A percentile compares a stretch with the other conserved stretches of the same genome.
Conservation (phyloP, 306 rosid species). For the Ochetophila trinervis region DNA sequence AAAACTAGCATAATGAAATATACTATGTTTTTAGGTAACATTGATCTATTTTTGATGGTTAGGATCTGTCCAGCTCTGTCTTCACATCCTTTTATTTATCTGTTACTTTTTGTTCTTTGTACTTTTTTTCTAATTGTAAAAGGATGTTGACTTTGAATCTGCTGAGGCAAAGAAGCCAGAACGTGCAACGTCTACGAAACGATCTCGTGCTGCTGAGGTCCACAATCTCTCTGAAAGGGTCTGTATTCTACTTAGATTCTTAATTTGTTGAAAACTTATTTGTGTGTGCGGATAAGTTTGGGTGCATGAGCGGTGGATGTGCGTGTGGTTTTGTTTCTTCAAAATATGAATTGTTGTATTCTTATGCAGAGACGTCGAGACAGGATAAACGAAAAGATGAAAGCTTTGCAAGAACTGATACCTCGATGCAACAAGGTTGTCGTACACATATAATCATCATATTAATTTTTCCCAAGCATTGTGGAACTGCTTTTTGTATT, state of each 20-base stretch:
- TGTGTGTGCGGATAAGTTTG: not conserved
- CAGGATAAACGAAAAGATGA: conserved; percentile 88
- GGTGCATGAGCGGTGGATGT: too few relatives aligned
- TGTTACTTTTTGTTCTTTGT: not conserved
- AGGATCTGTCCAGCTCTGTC: not conserved
- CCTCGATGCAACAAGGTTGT: conserved; percentile 82
- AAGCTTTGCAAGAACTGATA: conserved; percentile 76
- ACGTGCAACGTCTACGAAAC: conserved; percentile 57
- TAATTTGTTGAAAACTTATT: not conserved
- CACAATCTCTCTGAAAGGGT: conserved; percentile 97
- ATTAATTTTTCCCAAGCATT: not conserved
- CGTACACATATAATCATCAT: not conserved
- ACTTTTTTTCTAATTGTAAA: conserved; percentile 7
- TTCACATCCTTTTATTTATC: not conserved
- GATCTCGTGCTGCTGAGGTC: conserved; percentile 79
- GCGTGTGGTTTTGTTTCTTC: conserved; percentile 4
- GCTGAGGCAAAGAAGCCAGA: conserved; percentile 44
- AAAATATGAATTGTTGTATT: conserved; percentile 15
- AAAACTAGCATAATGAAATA: not conserved
- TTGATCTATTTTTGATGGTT: not conserved
- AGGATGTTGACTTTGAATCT: conserved; percentile 59
- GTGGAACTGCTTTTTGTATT: not conserved
- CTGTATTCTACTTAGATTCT: conserved; percentile 7
- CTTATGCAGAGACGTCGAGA: conserved; percentile 76
- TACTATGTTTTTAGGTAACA: not conserved